Percentiles rank a stretch among this genome's conserved stretches.
phyloP scores from a whole-genome alignment of 2,329 filamentous ascomycete genomes.

The Botrytis deweyae region DNA sequence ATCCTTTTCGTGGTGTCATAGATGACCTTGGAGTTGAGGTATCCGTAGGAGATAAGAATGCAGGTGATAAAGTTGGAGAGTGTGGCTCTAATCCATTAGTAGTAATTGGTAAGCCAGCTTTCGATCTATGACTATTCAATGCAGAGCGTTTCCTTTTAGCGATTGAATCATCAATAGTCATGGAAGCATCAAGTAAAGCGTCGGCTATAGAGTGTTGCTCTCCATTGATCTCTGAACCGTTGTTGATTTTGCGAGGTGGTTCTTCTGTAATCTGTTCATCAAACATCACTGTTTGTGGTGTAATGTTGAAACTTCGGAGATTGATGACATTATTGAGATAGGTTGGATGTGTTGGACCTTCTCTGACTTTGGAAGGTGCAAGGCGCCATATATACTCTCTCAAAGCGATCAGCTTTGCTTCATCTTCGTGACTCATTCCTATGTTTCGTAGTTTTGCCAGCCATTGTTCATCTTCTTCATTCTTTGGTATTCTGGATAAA shows the following conservation, averaged over 20 bases:
- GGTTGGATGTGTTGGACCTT: conserved; percentile 30
- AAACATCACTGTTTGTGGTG: conserved; percentile 88
- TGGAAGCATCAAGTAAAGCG: conserved; percentile 86
- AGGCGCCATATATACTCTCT: conserved; percentile 90
- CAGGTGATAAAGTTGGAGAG: conserved; percentile 32
- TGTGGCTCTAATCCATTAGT: conserved; percentile 26
- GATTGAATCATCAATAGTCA: conserved; percentile 72
- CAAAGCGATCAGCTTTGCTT: conserved; percentile 82
- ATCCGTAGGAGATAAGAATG: conserved; percentile 31
- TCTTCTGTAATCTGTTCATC: conserved; percentile 65
- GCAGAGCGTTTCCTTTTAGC: conserved; percentile 53
- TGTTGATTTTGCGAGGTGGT: conserved; percentile 39
- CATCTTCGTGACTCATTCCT: conserved; percentile 79
- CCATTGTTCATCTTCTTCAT: conserved; percentile 94
- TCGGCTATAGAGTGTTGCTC: conserved; percentile 76
- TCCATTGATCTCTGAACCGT: conserved; percentile 40
- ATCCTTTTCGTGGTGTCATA: conserved; percentile 26
- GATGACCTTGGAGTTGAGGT: conserved; percentile 23
- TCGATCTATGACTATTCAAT: conserved; percentile 51
- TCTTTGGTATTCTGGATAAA: conserved; percentile 66
- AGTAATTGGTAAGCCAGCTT: conserved; percentile 38
- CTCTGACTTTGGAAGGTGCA: conserved; percentile 60
- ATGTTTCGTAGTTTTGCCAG: conserved; percentile 79
- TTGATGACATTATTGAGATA: conserved; percentile 71
- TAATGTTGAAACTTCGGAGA: conserved; percentile 72